Base-by-base conservation (phyloP, 2,329 filamentous ascomycete genomes). In the Talaromyces sp. region DNA sequence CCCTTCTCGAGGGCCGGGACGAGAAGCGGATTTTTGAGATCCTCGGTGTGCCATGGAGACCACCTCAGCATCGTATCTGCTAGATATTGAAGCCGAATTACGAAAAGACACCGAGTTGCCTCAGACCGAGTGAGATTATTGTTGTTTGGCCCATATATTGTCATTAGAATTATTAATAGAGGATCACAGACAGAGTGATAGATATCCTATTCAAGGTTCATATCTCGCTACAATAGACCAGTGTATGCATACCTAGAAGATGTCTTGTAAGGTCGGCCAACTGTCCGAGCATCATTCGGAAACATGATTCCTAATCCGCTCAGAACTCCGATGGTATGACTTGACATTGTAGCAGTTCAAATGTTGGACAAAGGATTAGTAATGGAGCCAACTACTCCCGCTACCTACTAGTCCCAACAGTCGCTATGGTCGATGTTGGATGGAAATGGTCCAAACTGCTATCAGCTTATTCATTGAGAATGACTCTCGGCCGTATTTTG, bases 1-100 rank as follows among this genome's bases (percentile, higher is more conserved):
- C 83, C 62, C 73, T 96, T 71, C 76, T 96, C 0, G 93, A 96
- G 77, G 89, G 90, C 0, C 82, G 82, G 65, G 85, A 90, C 70
- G 93, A 97, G 83, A 88, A 81, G 80, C 86, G 78, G 73, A 97
- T 97, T 43, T 97, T 97, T 75, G 88, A 90, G 77, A 81, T 89
- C 10, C 76, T 97, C 63, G 91, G 90, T 0, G 92, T 97, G n/a
- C 87, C 90, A 48, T 97, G 92, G 90, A 85, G 92, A 70, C 87
- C 89, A 71, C 90, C 92, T 9, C 83, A 88, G 73, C 87, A 95
- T 75, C 82, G 92, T 65, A 90, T 91, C 80, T 93, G 91, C 74
- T 59, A 22, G 24, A 14, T 27, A 10, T 8, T 59, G 5, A 31
- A 59, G 11, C 14, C 2, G 11, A 41, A 19, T 16, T n/a, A 19